Evolutionary conservation across 1,284 basidiomycete genomes (phyloP).

Genomic region (Microbotryum violaceum): DNA sequence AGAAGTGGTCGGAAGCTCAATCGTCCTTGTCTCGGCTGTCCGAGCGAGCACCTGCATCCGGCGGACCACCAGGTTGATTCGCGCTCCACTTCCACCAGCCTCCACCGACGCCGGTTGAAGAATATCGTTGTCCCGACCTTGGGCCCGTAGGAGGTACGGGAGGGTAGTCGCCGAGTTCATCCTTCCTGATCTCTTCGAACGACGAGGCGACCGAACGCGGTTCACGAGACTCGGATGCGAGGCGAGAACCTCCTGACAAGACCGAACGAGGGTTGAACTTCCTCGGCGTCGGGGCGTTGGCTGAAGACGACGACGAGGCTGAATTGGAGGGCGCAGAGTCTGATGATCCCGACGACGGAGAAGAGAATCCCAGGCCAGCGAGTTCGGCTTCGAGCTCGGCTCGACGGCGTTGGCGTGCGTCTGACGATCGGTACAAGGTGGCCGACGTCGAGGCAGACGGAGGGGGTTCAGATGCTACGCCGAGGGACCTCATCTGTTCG

Average conservation of each 20-base stretch:
- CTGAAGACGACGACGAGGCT: background rate
- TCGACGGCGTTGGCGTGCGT: slow-evolving; percentile 37
- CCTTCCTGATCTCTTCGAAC: slow-evolving; percentile 18
- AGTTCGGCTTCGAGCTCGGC: slow-evolving; percentile 55
- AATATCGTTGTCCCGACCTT: no score
- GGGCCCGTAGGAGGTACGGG: no score
- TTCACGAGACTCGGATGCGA: background rate
- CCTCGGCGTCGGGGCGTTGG: background rate
- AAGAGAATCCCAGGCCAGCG: slow-evolving; percentile 43
- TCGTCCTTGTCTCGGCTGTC: no score
- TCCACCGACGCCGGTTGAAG: no score
- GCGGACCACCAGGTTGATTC: no score
- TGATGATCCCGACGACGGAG: slow-evolving; percentile 2
- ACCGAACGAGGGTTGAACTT: slow-evolving; percentile 1
- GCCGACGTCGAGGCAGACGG: background rate
- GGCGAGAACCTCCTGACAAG: background rate
- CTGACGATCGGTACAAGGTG: slow-evolving; percentile 11
- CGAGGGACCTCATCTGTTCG: slow-evolving; percentile 8
- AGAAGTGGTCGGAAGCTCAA: no score
- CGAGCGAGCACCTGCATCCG: no score
- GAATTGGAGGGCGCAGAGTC: background rate
- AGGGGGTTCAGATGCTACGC: background rate
- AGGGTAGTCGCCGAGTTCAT: background rate
- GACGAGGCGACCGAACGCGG: background rate
- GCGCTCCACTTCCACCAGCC: no score